Percentiles rank a stretch among this genome's conserved stretches.
These are phyloP conservation scores for Pichia eremophila DNA, from an alignment of 805 yeast genomes.

Conservation along the genomic window DNA sequence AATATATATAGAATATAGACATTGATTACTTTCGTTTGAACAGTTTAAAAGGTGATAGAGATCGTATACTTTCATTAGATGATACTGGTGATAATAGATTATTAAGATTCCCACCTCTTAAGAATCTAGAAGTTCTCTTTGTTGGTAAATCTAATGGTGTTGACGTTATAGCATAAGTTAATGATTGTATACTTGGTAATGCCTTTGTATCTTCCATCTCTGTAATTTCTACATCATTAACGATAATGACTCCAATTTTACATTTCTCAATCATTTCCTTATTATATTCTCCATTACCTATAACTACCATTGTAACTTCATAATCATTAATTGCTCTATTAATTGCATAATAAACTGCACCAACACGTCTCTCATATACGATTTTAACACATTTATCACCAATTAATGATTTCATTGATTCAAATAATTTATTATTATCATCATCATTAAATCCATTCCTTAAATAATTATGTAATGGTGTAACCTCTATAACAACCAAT, in stretches of 20 bases:
- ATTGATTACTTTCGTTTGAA: slow-evolving; percentile 6
- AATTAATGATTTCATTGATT: no score
- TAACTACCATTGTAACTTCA: slow-evolving; percentile 36
- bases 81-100: background rate
- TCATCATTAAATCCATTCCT: slow-evolving; percentile 10
- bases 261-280: slow-evolving; percentile 39
- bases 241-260: slow-evolving; percentile 37
- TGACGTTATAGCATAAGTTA: background rate
- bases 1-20: no score
- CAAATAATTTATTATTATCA: no score
- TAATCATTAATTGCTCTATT: slow-evolving; percentile 33
- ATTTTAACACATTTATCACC: slow-evolving; percentile 22
- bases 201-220: no score
- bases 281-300: slow-evolving; percentile 38
- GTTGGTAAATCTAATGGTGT: background rate
- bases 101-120: no score
- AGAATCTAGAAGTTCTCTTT: no score
- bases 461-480: slow-evolving; percentile 25
- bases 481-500: slow-evolving; percentile 34
- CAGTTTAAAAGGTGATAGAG: slow-evolving; percentile 24
- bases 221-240: slow-evolving; percentile 26
- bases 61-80: slow-evolving; percentile 2
- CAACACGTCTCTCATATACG: slow-evolving; percentile 35
- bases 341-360: slow-evolving; percentile 33
- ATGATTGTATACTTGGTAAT: background rate